Percentiles rank a stretch among this genome's conserved stretches.
Evolutionary conservation across 129 eudicot species (phyloP).

Genomic region (Centella asiatica): DNA sequence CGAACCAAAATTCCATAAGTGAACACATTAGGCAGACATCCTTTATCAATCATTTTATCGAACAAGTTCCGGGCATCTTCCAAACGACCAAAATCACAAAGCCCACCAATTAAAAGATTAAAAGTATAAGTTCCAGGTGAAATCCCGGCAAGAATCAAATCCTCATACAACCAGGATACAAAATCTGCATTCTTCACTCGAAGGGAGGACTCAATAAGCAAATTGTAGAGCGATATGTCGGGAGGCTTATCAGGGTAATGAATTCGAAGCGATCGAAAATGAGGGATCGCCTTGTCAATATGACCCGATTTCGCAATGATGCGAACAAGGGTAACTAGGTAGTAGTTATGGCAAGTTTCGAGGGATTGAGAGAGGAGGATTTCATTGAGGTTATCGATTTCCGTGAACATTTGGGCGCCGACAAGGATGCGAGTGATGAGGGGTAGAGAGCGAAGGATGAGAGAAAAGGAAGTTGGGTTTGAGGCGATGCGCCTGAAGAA

Average conservation of each 20-base stretch:
- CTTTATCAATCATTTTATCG: conserved; percentile 83
- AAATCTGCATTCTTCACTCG: conserved; percentile 15
- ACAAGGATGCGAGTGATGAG: conserved; percentile 49
- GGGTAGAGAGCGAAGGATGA: conserved; percentile 31
- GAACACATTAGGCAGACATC: conserved; percentile 76
- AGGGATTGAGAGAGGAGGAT: conserved; percentile 35
- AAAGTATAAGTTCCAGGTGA: conserved; percentile 56
- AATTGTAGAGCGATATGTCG: conserved; percentile 43
- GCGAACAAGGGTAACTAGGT: conserved; percentile 27
- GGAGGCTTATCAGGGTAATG: conserved; percentile 37
- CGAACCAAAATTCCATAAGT: conserved; percentile 75
- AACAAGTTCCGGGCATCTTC: conserved; percentile 71
- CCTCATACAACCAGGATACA: conserved; percentile 54
- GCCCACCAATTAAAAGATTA: conserved; percentile 56
- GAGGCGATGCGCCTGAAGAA: conserved; percentile 57
- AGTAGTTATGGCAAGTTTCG: conserved; percentile 12
- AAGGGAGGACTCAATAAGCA: conserved; percentile 43
- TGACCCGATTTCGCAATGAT: conserved; percentile 41
- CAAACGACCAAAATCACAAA: conserved; percentile 71
- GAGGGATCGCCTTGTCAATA: conserved; percentile 45
- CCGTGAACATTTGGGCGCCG: conserved; percentile 44
- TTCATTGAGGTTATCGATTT: conserved; percentile 46
- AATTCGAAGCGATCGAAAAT: conserved; percentile 45
- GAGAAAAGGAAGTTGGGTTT: conserved; percentile 14
- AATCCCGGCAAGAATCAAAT: conserved; percentile 55